A percentile compares a stretch with the other conserved stretches of the same genome.
Evolutionary conservation across 371 early-diverging fungal species (phyloP).

Genomic region (Neoconidiobolus thromboides): DNA sequence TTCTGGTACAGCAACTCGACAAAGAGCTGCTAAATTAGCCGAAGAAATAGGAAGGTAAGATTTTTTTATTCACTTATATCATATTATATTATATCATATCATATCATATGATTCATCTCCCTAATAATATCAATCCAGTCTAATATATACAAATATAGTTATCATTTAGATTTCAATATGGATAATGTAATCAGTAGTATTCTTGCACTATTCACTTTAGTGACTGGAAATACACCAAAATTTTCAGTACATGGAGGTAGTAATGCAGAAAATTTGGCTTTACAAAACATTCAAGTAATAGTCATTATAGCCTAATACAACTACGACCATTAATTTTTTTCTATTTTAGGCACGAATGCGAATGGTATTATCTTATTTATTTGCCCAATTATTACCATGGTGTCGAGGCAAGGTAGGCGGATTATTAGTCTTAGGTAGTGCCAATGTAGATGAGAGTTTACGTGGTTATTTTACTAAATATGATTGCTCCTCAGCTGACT

Average conservation of each 20-base stretch:
- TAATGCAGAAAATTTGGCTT: slow-evolving; percentile 71
- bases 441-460: slow-evolving; percentile 92
- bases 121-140: too few species aligned
- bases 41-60: slow-evolving; percentile 51
- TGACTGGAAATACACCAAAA: slow-evolving; percentile 59
- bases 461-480: slow-evolving; percentile 96
- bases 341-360: slow-evolving; percentile 62
- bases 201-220: slow-evolving; percentile 44
- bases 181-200: slow-evolving; percentile 62
- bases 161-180: slow-evolving; percentile 77
- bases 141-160: slow-evolving; percentile 23
- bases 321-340: neutral
- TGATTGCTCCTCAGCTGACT: slow-evolving; percentile 92
- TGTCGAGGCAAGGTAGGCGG: slow-evolving; percentile 47
- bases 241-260: slow-evolving; percentile 78
- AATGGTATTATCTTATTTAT: slow-evolving; percentile 87
- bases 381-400: slow-evolving; percentile 91
- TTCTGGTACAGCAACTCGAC: slow-evolving; percentile 69
- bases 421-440: slow-evolving; percentile 81
- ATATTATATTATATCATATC: too few species aligned
- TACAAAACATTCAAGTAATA: slow-evolving; percentile 82
- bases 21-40: slow-evolving; percentile 63
- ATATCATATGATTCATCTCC: too few species aligned
- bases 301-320: too few species aligned
- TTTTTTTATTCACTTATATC: too few species aligned